Percentiles rank a stretch among this genome's conserved stretches.
Conservation (phyloP, 768 basidiomycete genomes). For the Pholiota conissans region DNA sequence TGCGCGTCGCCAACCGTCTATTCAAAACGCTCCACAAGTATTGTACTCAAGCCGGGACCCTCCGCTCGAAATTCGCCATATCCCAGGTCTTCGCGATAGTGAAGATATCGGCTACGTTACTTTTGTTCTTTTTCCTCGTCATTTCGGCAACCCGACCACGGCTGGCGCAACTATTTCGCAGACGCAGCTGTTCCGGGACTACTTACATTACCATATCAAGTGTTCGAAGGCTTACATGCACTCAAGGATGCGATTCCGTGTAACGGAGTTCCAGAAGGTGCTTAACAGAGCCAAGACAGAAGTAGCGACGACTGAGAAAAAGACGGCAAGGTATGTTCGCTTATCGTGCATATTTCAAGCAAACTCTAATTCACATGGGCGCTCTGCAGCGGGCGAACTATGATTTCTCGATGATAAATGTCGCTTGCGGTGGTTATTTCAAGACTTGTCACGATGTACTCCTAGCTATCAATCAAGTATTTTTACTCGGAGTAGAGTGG, state of each 20-base stretch:
- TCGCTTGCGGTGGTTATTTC: constrained; percentile 1
- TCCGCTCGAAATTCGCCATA: constrained; percentile 91
- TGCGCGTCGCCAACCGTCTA: constrained; percentile 88
- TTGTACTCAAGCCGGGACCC: constrained; percentile 93
- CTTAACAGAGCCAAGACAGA: constrained; percentile 96
- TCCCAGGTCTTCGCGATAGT: constrained; percentile 75
- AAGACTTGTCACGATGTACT: constrained; percentile 11
- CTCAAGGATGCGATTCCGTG: constrained; percentile 91
- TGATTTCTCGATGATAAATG: constrained; percentile 48
- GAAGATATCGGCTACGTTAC: constrained; percentile 97
- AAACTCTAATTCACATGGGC: not conserved
- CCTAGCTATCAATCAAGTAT: constrained; percentile 6
- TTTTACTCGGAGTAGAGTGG: not conserved
- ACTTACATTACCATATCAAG: constrained; percentile 99
- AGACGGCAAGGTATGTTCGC: constrained; percentile 79
- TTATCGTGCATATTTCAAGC: constrained; percentile 1
- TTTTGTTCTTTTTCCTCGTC: constrained; percentile 96
- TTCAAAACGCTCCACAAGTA: constrained; percentile 97
- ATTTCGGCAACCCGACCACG: constrained; percentile 72
- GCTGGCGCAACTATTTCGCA: constrained; percentile 87
- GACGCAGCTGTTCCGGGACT: constrained; percentile 96
- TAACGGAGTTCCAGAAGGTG: constrained; percentile 94
- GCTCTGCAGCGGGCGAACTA: constrained; percentile 52
- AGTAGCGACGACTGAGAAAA: constrained; percentile 75
- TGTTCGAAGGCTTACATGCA: constrained; percentile 99